Evolutionary conservation across 2,329 filamentous ascomycete genomes (phyloP).

Genomic region (Penicillium sp.): DNA sequence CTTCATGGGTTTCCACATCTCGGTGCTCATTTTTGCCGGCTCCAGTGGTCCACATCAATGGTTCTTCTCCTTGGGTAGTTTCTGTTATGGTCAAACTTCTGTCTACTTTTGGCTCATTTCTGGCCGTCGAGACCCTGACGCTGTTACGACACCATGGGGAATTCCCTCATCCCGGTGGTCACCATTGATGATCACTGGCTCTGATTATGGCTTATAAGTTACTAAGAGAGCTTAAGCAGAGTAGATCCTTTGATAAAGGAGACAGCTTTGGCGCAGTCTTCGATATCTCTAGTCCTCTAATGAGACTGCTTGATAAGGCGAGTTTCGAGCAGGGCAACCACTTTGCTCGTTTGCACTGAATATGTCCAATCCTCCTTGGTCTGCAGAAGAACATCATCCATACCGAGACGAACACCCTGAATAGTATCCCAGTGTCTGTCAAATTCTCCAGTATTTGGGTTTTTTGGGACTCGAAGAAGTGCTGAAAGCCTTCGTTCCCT

Average conservation of each 20-base stretch:
- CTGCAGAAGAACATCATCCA: constrained; percentile 3
- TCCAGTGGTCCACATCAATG: neutral
- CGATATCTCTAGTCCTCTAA: constrained; percentile 8
- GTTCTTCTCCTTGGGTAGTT: neutral
- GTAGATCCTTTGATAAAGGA: constrained; percentile 10
- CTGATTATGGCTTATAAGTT: neutral
- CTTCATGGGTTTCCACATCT: neutral
- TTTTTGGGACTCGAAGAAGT: neutral
- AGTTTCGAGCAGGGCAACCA: constrained; percentile 6
- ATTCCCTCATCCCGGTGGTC: neutral
- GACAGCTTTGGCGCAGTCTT: constrained; percentile 13
- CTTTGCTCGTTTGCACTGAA: neutral
- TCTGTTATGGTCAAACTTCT: neutral
- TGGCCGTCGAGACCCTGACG: neutral
- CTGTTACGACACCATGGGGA: neutral
- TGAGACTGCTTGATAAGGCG: constrained; percentile 6
- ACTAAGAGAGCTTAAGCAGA: constrained; percentile 10
- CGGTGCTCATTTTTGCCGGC: neutral
- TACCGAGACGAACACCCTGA: constrained; percentile 4
- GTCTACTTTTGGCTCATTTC: neutral
- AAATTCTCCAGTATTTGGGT: neutral
- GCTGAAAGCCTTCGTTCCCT: neutral
- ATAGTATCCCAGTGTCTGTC: neutral
- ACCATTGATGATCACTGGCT: too few relatives aligned
- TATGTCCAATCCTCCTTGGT: constrained; percentile 9